These are phyloP conservation scores for Magnaporthiopsis incrustans DNA, from an alignment of 2,329 filamentous ascomycete genomes.

Conservation along the genomic window DNA sequence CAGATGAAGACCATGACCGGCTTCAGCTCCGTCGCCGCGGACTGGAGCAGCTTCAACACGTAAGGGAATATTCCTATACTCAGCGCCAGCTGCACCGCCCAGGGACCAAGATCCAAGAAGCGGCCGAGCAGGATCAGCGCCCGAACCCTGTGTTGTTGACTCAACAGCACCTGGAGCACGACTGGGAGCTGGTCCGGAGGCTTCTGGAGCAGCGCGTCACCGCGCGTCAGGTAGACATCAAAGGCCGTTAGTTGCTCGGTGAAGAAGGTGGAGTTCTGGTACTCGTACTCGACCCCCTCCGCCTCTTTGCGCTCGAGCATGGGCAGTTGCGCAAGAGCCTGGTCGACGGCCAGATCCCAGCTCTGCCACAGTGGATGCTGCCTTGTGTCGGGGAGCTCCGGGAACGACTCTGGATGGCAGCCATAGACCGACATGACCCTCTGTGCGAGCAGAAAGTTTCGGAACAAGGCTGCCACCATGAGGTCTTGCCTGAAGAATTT, in stretches of 20 bases:
- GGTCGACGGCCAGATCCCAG: conserved; percentile 95
- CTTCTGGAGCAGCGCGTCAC: conserved; percentile 72
- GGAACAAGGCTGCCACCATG: conserved; percentile 96
- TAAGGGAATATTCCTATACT: conserved; percentile 99
- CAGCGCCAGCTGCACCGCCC: conserved; percentile 95
- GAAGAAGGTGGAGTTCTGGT: conserved; percentile 92
- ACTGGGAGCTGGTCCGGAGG: conserved; percentile 93
- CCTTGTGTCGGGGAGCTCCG: conserved; percentile 86
- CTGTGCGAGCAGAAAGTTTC: conserved; percentile 91
- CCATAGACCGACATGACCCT: conserved; percentile 95
- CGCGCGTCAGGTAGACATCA: conserved; percentile 83
- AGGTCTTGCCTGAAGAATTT: conserved; percentile 96
- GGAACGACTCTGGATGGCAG: conserved; percentile 88
- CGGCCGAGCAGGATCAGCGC: conserved; percentile 87
- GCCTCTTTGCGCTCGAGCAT: conserved; percentile 72
- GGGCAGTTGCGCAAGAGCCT: conserved; percentile 84
- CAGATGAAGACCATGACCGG: conserved; percentile 99
- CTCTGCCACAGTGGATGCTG: conserved; percentile 94
- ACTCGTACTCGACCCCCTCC: conserved; percentile 74
- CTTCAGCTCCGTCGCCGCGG: conserved; percentile 87
- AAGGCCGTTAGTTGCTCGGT: conserved; percentile 95
- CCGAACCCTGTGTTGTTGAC: conserved; percentile 86
- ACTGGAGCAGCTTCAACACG: conserved; percentile 93
- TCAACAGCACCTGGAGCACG: conserved; percentile 88
- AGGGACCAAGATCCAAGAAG: conserved; percentile 91